Conservation (phyloP, 1,284 basidiomycete species). For the Mycosarcoma mackinlayi region DNA sequence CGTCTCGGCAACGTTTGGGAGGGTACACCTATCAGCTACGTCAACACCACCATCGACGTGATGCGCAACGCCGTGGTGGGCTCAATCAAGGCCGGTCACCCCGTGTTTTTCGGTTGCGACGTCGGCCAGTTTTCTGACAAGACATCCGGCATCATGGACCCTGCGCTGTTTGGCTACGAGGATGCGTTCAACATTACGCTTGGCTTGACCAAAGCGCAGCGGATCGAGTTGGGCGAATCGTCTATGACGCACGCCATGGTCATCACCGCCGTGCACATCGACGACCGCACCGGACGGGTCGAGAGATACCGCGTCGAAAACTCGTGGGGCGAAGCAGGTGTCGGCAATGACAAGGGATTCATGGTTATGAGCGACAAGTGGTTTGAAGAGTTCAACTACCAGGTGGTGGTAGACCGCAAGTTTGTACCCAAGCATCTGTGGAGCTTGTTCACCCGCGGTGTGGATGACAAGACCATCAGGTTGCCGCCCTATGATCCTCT, state of each 20-base stretch:
- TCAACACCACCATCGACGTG: conserved; percentile 84
- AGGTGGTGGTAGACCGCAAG: conserved; percentile 56
- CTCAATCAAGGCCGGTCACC: conserved; percentile 86
- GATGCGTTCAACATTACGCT: conserved; percentile 75
- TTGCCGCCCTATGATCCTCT: conserved; percentile 58
- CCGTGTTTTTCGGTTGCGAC: conserved; percentile 93
- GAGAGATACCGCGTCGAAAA: conserved; percentile 94
- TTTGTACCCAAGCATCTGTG: conserved; percentile 50
- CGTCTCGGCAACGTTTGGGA: conserved; percentile 92
- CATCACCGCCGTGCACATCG: conserved; percentile 54
- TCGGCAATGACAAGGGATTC: conserved; percentile 82
- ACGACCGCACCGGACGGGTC: conserved; percentile 74
- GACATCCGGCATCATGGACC: conserved; percentile 79
- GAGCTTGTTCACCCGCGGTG: conserved; percentile 42
- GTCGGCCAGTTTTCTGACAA: conserved; percentile 81
- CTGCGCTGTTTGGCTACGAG: conserved; percentile 76
- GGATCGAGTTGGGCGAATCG: conserved; percentile 83
- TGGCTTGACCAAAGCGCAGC: conserved; percentile 81
- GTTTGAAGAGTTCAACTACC: conserved; percentile 80
- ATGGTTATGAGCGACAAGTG: conserved; percentile 81
- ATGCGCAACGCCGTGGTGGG: conserved; percentile 77
- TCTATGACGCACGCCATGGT: conserved; percentile 86
- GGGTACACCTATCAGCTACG: conserved; percentile 81
- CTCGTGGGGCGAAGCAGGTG: conserved; percentile 81
- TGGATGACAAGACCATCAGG: conserved; percentile 69